phyloP scores from a whole-genome alignment of 805 yeast species.

The Blastobotrys americana region DNA sequence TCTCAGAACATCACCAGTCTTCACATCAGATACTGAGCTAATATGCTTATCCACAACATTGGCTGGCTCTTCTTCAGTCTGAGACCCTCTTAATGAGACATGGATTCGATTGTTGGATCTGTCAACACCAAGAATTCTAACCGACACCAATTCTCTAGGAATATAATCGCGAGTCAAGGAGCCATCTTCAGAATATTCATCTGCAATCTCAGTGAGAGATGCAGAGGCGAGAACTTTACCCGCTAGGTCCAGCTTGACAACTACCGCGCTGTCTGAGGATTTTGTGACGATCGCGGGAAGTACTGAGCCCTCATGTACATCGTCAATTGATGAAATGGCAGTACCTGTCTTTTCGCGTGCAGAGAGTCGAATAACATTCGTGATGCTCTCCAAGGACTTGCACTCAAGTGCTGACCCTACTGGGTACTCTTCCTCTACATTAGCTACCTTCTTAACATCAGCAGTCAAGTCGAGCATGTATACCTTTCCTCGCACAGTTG shows the following conservation, averaged over 20 bases:
- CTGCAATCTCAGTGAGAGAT: constrained; percentile 18
- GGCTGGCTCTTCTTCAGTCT: constrained; percentile 28
- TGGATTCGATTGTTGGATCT: constrained; percentile 44
- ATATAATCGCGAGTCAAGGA: constrained; percentile 9
- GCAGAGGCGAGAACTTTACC: constrained; percentile 28
- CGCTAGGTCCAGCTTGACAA: constrained; percentile 12
- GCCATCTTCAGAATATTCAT: constrained; percentile 16
- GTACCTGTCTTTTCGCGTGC: constrained; percentile 35
- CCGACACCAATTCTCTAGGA: constrained; percentile 19
- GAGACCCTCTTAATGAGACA: constrained; percentile 53
- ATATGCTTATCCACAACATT: constrained; percentile 49
- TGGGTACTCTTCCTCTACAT: constrained; percentile 54
- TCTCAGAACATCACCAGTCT: constrained; percentile 63
- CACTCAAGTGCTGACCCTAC: constrained; percentile 64
- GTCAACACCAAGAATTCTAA: constrained; percentile 35
- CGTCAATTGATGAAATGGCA: constrained; percentile 9
- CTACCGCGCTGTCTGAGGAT: constrained; percentile 33
- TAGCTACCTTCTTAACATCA: constrained; percentile 35
- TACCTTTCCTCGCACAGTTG: constrained; percentile 59
- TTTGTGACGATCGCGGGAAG: constrained; percentile 16
- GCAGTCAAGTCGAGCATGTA: constrained; percentile 57
- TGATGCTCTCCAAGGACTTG: constrained; percentile 46
- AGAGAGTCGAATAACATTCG: constrained; percentile 43
- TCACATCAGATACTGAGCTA: constrained; percentile 44
- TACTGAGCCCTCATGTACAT: constrained; percentile 15